These are phyloP conservation scores for Lizanozyma gosingica DNA, from an alignment of 1,139 yeast species.

Conservation along the genomic window DNA sequence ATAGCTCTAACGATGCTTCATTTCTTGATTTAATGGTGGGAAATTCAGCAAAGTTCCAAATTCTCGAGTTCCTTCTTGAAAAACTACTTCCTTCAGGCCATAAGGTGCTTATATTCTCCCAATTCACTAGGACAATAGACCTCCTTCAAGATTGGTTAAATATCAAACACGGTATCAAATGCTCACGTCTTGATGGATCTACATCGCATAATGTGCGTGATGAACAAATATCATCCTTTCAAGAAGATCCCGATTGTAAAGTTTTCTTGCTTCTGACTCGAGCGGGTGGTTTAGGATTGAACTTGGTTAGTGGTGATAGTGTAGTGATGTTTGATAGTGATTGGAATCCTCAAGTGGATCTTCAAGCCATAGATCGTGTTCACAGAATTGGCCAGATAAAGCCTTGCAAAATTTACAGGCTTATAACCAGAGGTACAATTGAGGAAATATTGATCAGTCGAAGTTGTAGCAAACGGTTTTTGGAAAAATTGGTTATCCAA, in stretches of 20 bases:
- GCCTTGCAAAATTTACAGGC: slow-evolving; percentile 74
- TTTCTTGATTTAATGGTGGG: slow-evolving; percentile 27
- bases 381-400: slow-evolving; percentile 86
- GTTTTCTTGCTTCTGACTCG: slow-evolving; percentile 78
- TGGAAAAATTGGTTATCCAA: slow-evolving; percentile 79
- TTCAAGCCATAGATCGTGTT: slow-evolving; percentile 93
- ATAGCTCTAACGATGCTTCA: slow-evolving; percentile 12
- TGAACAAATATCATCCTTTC: slow-evolving; percentile 50
- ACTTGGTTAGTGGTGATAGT: slow-evolving; percentile 79
- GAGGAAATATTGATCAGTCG: slow-evolving; percentile 74
- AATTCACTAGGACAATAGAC: slow-evolving; percentile 73
- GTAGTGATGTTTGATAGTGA: slow-evolving; percentile 87
- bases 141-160: slow-evolving; percentile 59
- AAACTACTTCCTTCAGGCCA: slow-evolving; percentile 41
- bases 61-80: slow-evolving; percentile 55
- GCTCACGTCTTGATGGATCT: slow-evolving; percentile 72
- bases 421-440: slow-evolving; percentile 68
- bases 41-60: slow-evolving; percentile 64
- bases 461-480: slow-evolving; percentile 68
- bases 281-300: slow-evolving; percentile 92
- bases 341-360: slow-evolving; percentile 96
- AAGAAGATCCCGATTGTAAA: slow-evolving; percentile 17
- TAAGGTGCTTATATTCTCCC: slow-evolving; percentile 73
- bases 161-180: slow-evolving; percentile 24
- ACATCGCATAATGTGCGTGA: slow-evolving; percentile 60